phyloP scores from a whole-genome alignment of 768 basidiomycete species.

The Hypholoma fasciculare region DNA sequence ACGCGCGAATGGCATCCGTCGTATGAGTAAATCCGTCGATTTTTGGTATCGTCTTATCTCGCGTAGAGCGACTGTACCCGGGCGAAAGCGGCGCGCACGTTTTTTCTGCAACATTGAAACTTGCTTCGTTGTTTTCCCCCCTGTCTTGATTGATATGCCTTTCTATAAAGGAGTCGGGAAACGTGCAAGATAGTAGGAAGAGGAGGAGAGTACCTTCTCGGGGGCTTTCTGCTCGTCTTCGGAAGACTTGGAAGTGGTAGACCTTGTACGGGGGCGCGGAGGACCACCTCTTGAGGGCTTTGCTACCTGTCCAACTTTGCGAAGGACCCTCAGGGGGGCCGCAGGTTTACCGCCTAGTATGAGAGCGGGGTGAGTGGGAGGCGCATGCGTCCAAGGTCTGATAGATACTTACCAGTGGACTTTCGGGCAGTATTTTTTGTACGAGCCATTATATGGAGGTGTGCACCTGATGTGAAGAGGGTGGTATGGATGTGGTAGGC shows the following conservation, averaged over 20 bases:
- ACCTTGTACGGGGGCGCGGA: background rate
- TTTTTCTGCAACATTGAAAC: background rate
- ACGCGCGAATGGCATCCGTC: slow-evolving; percentile 11
- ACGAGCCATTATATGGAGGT: background rate
- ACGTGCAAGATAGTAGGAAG: no score
- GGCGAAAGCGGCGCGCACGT: slow-evolving; percentile 6
- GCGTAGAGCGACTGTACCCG: slow-evolving; percentile 14
- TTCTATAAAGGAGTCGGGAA: background rate
- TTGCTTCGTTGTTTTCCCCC: background rate
- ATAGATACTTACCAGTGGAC: background rate
- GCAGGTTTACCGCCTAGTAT: background rate
- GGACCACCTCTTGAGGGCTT: background rate
- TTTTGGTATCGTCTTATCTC: slow-evolving; percentile 17
- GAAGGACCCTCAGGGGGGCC: background rate
- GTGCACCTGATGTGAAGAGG: background rate
- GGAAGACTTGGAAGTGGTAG: background rate
- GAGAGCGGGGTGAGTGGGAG: background rate
- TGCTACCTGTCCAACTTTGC: background rate
- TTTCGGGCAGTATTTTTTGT: slow-evolving; percentile 1
- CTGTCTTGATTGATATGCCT: background rate
- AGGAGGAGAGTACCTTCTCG: background rate
- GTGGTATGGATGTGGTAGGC: no score
- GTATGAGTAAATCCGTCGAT: slow-evolving; percentile 13
- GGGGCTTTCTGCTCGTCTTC: background rate
- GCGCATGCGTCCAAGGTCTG: background rate